Evolutionary conservation across 495 filamentous ascomycete genomes (phyloP), one percentile per base, ranked within the genome.

Genomic region (Aspergillus biplanus): DNA sequence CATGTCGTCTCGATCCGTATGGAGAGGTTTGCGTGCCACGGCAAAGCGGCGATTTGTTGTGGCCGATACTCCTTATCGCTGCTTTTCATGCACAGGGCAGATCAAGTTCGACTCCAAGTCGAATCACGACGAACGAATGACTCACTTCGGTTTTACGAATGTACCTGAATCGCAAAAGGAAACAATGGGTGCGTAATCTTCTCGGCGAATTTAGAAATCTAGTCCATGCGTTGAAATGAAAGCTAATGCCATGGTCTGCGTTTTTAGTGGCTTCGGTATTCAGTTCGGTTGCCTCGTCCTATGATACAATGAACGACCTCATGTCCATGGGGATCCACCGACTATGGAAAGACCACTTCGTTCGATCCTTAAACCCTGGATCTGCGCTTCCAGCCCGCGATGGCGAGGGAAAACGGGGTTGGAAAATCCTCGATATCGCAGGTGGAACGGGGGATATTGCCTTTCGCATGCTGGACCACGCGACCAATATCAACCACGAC

Each of bases 361-460:
- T 98, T 46, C 88, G 92, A 59, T 89, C 89, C 27, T 84, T 99
- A 12, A 92, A 97, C 79, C 95, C 96, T 2, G 95, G 95, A 65
- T 85, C 86, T 53, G 82, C 81, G 52, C 80, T 89, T n/a, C 78
- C 82, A 56, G 75, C 73, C 64, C 63, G 75, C 80, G 18, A 83
- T 76, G 65, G 63, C 58, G 68, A 66, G 37, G 64, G 68, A 58
- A 67, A 66, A 21, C 68, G 76, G 49, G 84, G 84, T 62, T 88
- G 87, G 86, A 90, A 87, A 67, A 96, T 99, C 76, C 91, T 99
- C 68, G 95, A 99, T 79, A 92, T 99, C 52, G 95, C 95, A 50
- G 96, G 96, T 75, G 95, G 95, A 61, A 98, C 95, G 13, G 95
- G 95, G 65, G 95, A 99, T 80, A 97, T 99, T 74, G 96, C 95